phyloP scores from a whole-genome alignment of 2,329 filamentous ascomycete genomes.

The Aspergillus tanneri region DNA sequence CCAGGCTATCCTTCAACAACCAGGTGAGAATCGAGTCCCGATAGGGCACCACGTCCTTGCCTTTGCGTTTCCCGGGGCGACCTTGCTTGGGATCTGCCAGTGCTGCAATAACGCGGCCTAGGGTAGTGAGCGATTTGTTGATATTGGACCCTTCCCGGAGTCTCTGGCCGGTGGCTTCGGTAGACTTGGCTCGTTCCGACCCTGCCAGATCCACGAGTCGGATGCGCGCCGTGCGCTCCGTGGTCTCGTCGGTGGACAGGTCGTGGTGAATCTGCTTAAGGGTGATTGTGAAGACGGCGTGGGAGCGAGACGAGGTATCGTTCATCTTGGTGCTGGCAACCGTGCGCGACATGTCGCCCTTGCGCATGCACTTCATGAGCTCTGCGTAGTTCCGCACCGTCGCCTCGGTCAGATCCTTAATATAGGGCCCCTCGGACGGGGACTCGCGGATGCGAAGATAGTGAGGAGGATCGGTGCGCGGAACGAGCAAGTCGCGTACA shows the following conservation, averaged over 20 bases:
- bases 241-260: slow-evolving; percentile 95
- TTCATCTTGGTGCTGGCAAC: slow-evolving; percentile 98
- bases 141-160: slow-evolving; percentile 96
- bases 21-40: slow-evolving; percentile 81
- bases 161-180: slow-evolving; percentile 87
- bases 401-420: slow-evolving; percentile 92
- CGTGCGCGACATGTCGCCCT: slow-evolving; percentile 83
- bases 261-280: slow-evolving; percentile 98
- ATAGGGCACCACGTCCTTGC: slow-evolving; percentile 79
- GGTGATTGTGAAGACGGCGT: slow-evolving; percentile 97
- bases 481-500: slow-evolving; percentile 86
- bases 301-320: slow-evolving; percentile 92
- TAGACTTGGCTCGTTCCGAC: slow-evolving; percentile 90
- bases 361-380: slow-evolving; percentile 85
- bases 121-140: slow-evolving; percentile 95
- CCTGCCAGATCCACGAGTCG: slow-evolving; percentile 92
- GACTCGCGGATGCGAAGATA: slow-evolving; percentile 98
- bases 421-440: slow-evolving; percentile 90
- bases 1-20: slow-evolving; percentile 92
- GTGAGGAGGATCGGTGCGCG: slow-evolving; percentile 74
- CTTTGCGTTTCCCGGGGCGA: slow-evolving; percentile 56
- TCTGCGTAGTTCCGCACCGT: slow-evolving; percentile 84
- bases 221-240: slow-evolving; percentile 89
- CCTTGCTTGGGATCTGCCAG: slow-evolving; percentile 72
- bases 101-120: slow-evolving; percentile 92